Conservation (phyloP, 2,329 filamentous ascomycete genomes). For the Fusarium sp. region DNA sequence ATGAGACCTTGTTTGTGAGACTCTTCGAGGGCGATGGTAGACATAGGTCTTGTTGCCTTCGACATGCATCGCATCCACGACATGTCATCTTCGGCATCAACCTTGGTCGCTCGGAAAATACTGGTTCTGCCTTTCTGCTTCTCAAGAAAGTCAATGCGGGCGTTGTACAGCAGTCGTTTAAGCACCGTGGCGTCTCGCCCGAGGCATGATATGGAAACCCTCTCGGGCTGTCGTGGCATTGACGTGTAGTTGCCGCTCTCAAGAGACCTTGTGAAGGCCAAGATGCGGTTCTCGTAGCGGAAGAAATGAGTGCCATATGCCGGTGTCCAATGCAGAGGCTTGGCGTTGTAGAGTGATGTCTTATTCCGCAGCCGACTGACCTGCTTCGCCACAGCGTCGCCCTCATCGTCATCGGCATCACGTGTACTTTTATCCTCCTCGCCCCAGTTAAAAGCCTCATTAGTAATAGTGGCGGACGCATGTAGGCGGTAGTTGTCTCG, state of each 20-base stretch:
- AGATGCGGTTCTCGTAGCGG: slow-evolving; percentile 18
- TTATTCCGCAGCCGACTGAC: slow-evolving; percentile 10
- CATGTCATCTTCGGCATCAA: not conserved
- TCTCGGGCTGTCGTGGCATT: not conserved
- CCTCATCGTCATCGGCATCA: not conserved
- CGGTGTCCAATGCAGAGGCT: slow-evolving; percentile 28
- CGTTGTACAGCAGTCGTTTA: slow-evolving; percentile 33
- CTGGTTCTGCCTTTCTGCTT: slow-evolving; percentile 32
- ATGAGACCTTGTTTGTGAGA: slow-evolving; percentile 31
- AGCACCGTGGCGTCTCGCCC: slow-evolving; percentile 28
- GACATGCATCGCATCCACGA: slow-evolving; percentile 34
- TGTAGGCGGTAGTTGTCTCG: slow-evolving; percentile 30
- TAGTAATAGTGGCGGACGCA: slow-evolving; percentile 19
- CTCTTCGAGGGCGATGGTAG: slow-evolving; percentile 37
- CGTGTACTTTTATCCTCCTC: not conserved
- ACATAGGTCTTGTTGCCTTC: slow-evolving; percentile 35
- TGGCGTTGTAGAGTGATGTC: slow-evolving; percentile 29
- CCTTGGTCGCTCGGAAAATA: slow-evolving; percentile 22
- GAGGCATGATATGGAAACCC: slow-evolving; percentile 26
- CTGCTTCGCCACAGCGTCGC: not conserved
- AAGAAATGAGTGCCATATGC: slow-evolving; percentile 35
- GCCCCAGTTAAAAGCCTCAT: not conserved
- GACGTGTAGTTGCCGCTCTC: not conserved
- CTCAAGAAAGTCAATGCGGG: slow-evolving; percentile 27
- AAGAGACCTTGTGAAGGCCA: slow-evolving; percentile 24